Evolutionary conservation across 106 monocot species (phyloP), one percentile per base, ranked within the genome.

Genomic region (Phalaenopsis aphrodite): DNA sequence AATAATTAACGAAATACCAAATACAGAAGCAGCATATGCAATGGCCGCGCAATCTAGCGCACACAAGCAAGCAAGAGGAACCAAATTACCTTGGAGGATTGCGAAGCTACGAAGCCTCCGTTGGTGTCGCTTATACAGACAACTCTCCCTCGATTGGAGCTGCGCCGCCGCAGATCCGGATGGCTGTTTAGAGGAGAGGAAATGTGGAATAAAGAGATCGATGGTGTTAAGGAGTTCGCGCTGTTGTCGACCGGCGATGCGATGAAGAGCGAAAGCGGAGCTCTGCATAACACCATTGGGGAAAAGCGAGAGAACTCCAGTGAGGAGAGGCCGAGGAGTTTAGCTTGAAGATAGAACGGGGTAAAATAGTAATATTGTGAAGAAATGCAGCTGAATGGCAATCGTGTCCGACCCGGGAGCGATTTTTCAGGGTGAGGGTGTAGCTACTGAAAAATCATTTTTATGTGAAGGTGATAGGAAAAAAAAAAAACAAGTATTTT

Each of bases 241-340:
- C n/a, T n/a, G 64, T 64, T 23, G 23, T 64, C 24, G 23, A 5
- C 64, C 23, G 23, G 64, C 64, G 64, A 12, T n/a, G 64, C n/a
- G 64, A 64, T 64, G 64, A 24, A 64, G 64, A 64, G 19, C 64
- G 24, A 64, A 64, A 21, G 64, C 64, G 64, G 64, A n/a, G 64
- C 64, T 23, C 23, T 64, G 64, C 23, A 64, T 64, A 64, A 64
- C 23, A 24, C n/a, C 64, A 64, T 64, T 21, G 64, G 5, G 23
- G 64, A 64, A 64, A 64, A 21, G 64, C 64, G 64, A 52, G 10
- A 21, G n/a, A 7, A 64, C 64, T 64, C 23, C 8, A 64, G 5
- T 5, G 64, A 64, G 64, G 64, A 64, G 64, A 21, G 64, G 64
- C 7, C 64, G 24, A 64, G n/a, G 23, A 23, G 24, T 0, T 11